Evolutionary conservation across 257 asterid genomes (phyloP).

Genomic region (Asclepias syriaca): DNA sequence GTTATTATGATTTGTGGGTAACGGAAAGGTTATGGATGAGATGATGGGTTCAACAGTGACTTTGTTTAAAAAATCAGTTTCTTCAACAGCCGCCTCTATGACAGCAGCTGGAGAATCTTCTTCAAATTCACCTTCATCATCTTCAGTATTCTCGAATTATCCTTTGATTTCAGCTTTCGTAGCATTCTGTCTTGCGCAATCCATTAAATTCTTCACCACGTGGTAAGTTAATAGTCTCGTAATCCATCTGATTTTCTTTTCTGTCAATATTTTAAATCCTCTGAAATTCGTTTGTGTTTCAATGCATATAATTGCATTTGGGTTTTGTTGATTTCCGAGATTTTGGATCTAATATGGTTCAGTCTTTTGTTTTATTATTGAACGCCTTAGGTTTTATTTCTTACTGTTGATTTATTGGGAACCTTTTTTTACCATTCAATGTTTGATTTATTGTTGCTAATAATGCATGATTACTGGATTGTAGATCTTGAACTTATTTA

Average conservation of each 20-base stretch:
- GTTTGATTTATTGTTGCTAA: neutral
- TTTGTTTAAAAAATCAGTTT: conserved; percentile 20
- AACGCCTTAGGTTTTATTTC: neutral
- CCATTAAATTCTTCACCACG: conserved; percentile 52
- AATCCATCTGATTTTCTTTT: neutral
- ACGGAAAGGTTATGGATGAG: conserved; percentile 12
- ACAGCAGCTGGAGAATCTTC: conserved; percentile 25
- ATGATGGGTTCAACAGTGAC: conserved; percentile 22
- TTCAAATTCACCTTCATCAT: conserved; percentile 15
- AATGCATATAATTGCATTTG: neutral
- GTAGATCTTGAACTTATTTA: neutral
- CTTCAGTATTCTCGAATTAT: conserved; percentile 50
- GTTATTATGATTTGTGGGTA: no score
- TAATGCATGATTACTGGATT: neutral
- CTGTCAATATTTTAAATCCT: neutral
- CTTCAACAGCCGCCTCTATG: conserved; percentile 14
- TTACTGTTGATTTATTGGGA: neutral
- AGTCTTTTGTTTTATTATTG: neutral
- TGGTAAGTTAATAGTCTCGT: conserved; percentile 38
- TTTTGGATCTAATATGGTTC: conserved; percentile 15
- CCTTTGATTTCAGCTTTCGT: conserved; percentile 67
- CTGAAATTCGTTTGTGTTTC: neutral
- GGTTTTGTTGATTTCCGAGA: conserved; percentile 4
- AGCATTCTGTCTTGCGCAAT: conserved; percentile 76
- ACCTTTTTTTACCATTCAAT: neutral